Percentiles rank a stretch among this genome's conserved stretches.
Conservation (phyloP, 2,329 filamentous ascomycete species). For the Colletotrichum acutatum region DNA sequence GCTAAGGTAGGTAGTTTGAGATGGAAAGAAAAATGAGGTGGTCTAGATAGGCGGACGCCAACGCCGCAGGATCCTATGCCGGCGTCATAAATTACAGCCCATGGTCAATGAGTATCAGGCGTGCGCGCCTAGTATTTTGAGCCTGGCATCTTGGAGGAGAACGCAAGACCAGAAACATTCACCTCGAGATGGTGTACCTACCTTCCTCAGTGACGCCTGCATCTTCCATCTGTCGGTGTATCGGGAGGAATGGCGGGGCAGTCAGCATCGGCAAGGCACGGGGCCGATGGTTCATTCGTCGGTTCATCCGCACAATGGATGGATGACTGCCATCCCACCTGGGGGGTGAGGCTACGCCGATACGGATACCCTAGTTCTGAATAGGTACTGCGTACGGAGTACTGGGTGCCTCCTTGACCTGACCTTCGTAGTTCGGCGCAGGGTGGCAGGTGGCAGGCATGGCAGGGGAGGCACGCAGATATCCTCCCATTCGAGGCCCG, state of each 20-base stretch:
- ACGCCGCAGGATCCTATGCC: background rate
- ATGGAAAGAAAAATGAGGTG: background rate
- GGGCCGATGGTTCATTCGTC: slow-evolving; percentile 11
- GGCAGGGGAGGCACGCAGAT: background rate
- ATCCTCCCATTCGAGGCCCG: background rate
- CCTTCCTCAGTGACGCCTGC: background rate
- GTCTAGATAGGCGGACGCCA: background rate
- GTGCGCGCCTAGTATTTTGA: background rate
- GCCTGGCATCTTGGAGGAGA: background rate
- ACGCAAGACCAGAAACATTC: background rate
- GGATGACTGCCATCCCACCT: background rate
- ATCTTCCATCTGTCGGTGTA: background rate
- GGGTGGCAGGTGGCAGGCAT: background rate
- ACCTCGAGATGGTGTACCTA: background rate
- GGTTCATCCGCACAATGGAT: background rate
- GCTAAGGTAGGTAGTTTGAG: background rate
- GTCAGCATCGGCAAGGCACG: background rate
- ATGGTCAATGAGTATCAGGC: background rate
- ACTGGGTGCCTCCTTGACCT: too few relatives aligned
- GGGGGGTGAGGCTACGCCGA: too few relatives aligned
- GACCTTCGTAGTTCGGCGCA: background rate
- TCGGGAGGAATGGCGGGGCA: background rate
- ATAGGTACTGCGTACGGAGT: too few relatives aligned
- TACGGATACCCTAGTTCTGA: too few relatives aligned
- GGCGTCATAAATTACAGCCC: background rate